Percentiles rank a stretch among this genome's conserved stretches.
These are phyloP conservation scores for Elsinoe fawcettii DNA, from an alignment of 2,329 filamentous ascomycete genomes.

Conservation along the genomic window DNA sequence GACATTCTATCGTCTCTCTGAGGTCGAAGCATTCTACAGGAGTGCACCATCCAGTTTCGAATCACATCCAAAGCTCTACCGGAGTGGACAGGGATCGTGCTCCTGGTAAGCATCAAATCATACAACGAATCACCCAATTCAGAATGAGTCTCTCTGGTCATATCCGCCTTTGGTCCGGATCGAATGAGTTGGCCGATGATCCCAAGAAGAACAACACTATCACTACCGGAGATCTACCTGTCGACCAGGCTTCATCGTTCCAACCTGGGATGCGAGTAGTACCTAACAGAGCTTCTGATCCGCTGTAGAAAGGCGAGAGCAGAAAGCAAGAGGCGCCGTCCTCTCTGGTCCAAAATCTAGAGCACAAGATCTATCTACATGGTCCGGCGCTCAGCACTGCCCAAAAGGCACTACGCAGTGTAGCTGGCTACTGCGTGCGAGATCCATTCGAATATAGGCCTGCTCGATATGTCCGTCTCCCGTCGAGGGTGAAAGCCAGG, in stretches of 20 bases:
- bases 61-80: neutral
- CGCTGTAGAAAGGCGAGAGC: neutral
- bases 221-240: too few species aligned
- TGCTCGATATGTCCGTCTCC: neutral
- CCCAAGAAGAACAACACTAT: neutral
- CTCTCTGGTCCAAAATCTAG: neutral
- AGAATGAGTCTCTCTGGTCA: neutral
- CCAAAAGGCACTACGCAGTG: neutral
- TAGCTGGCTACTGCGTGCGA: neutral
- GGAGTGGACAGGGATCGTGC: neutral
- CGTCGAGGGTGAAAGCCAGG: neutral
- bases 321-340: neutral
- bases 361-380: neutral
- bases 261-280: too few species aligned
- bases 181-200: neutral
- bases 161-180: neutral
- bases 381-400: neutral
- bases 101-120: neutral
- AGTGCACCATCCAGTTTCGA: neutral
- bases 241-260: too few species aligned
- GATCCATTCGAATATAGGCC: neutral
- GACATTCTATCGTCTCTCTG: conserved; percentile 35
- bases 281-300: neutral
- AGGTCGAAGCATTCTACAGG: conserved; percentile 27
- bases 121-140: neutral